Evolutionary conservation across 495 filamentous ascomycete genomes (phyloP).

Genomic region (Geoglossum glabrum): DNA sequence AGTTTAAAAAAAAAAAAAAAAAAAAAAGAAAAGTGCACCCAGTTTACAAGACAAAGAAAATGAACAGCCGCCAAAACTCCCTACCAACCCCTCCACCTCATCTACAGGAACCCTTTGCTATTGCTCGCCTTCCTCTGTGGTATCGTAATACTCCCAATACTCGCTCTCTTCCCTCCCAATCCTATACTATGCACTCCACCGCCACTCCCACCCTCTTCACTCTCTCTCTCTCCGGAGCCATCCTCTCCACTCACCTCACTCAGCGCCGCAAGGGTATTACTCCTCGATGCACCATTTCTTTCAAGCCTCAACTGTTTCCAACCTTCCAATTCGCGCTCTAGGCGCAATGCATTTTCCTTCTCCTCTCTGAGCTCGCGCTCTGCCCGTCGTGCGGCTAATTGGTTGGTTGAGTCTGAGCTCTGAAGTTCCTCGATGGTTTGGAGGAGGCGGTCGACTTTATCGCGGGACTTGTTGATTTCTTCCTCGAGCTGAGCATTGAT

Average conservation of each 20-base stretch:
- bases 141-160: background rate
- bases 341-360: constrained; percentile 54
- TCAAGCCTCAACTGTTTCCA: constrained; percentile 62
- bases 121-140: background rate
- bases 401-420: constrained; percentile 55
- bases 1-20: too few relatives aligned
- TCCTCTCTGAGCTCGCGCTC: constrained; percentile 86
- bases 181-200: background rate
- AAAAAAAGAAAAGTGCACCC: too few relatives aligned
- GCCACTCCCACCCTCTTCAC: background rate
- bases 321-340: constrained; percentile 76
- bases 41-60: too few relatives aligned
- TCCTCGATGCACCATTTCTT: constrained; percentile 20
- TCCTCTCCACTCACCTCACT: constrained; percentile 17
- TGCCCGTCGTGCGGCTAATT: constrained; percentile 59
- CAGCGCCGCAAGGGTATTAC: constrained; percentile 19
- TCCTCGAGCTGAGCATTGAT: constrained; percentile 56
- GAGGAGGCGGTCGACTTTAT: constrained; percentile 76
- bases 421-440: constrained; percentile 87
- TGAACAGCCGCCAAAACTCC: too few relatives aligned
- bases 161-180: background rate
- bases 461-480: constrained; percentile 62
- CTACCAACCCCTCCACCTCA: too few relatives aligned
- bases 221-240: too few relatives aligned
- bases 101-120: background rate